These are phyloP conservation scores for Fomitopsis schrenkii DNA, from an alignment of 1,284 basidiomycete species.

Conservation along the genomic window DNA sequence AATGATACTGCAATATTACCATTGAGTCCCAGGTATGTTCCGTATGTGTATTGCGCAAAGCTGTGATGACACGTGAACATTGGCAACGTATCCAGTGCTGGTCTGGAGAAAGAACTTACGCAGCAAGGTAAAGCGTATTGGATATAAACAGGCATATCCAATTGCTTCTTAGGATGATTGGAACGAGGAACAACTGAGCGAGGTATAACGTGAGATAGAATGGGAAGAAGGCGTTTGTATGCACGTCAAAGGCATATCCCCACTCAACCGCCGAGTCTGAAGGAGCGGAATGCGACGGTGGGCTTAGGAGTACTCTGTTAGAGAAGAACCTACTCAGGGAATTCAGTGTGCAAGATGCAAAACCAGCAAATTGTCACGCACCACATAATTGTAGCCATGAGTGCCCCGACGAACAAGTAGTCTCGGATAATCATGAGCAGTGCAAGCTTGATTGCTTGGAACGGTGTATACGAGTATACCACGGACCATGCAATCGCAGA, in stretches of 20 bases:
- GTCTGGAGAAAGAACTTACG: conserved; percentile 41
- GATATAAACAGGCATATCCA: conserved; percentile 94
- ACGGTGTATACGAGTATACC: conserved; percentile 66
- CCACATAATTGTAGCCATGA: conserved; percentile 80
- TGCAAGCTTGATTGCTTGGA: conserved; percentile 59
- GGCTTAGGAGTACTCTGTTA: conserved; percentile 67
- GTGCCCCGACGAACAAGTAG: conserved; percentile 72
- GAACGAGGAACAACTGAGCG: conserved; percentile 79
- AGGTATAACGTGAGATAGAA: conserved; percentile 85
- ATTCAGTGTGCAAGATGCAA: not conserved
- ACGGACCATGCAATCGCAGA: conserved; percentile 81
- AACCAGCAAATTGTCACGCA: conserved; percentile 26
- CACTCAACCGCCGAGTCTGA: conserved; percentile 80
- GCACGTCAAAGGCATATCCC: conserved; percentile 93
- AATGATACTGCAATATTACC: conserved; percentile 33
- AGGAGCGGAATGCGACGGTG: conserved; percentile 68
- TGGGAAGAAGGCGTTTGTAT: conserved; percentile 94
- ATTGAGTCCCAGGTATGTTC: conserved; percentile 85
- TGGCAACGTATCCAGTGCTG: not conserved
- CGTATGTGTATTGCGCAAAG: conserved; percentile 86
- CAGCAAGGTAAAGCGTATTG: conserved; percentile 87
- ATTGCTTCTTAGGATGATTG: conserved; percentile 77
- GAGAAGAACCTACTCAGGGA: conserved; percentile 56
- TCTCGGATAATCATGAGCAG: conserved; percentile 85
- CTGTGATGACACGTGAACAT: conserved; percentile 30